Percentiles rank a stretch among this genome's conserved stretches.
These are phyloP conservation scores for Sutorius australiensis DNA, from an alignment of 768 basidiomycete species.

Conservation along the genomic window DNA sequence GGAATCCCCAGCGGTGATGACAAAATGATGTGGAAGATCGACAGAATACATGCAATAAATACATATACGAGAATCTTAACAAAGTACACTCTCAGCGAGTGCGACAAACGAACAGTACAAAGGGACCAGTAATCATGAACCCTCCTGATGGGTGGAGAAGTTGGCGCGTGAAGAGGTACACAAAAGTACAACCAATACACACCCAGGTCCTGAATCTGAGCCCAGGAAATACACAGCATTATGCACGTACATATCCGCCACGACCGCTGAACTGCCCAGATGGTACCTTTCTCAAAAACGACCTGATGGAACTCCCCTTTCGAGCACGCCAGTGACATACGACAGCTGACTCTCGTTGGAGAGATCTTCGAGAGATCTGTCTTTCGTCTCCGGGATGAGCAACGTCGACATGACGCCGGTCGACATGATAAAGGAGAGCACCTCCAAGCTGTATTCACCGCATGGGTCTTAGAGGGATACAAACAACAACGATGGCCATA, in stretches of 20 bases:
- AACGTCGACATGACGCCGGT: constrained; percentile 80
- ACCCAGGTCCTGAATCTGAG: background rate
- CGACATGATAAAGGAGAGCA: constrained; percentile 82
- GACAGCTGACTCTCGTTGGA: constrained; percentile 67
- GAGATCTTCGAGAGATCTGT: constrained; percentile 58
- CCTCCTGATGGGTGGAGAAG: background rate
- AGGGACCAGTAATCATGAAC: no score
- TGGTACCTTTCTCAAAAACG: background rate
- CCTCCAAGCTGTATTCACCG: constrained; percentile 48
- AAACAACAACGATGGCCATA: constrained; percentile 8
- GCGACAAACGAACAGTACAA: background rate
- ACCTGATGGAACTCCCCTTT: constrained; percentile 13
- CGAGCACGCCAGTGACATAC: constrained; percentile 39
- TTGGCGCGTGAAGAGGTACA: background rate
- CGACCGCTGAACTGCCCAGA: background rate
- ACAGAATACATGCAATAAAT: background rate
- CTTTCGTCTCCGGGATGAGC: constrained; percentile 79
- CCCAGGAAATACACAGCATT: background rate
- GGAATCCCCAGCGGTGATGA: no score
- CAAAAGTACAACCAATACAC: background rate
- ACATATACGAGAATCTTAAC: no score
- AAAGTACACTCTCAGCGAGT: background rate
- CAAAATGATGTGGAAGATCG: no score
- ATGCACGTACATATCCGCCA: background rate
- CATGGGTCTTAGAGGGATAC: background rate